Conservation (phyloP, 2,329 filamentous ascomycete species). For the Aspergillus glaucus region DNA sequence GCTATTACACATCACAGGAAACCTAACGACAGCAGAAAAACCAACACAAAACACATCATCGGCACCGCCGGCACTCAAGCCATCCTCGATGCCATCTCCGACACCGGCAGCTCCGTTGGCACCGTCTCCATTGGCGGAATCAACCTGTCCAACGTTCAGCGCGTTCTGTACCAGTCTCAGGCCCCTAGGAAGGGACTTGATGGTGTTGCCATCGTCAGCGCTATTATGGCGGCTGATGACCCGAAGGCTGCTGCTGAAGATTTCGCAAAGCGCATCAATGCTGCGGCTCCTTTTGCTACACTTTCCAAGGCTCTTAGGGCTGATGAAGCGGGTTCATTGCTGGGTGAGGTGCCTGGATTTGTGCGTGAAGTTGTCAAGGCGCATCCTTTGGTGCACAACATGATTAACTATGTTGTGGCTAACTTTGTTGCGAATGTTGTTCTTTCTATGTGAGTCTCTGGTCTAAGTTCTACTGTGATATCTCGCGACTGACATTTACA, state of each 20-base stretch:
- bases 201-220: constrained; percentile 83
- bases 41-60: constrained; percentile 76
- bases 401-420: constrained; percentile 94
- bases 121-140: constrained; percentile 83
- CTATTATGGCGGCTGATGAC: constrained; percentile 68
- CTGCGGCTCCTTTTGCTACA: constrained; percentile 28
- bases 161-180: constrained; percentile 65
- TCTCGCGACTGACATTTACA: constrained; percentile 18
- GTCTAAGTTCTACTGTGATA: neutral
- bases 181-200: constrained; percentile 57
- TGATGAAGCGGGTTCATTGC: constrained; percentile 22
- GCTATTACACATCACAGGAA: neutral
- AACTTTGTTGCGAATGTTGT: constrained; percentile 92
- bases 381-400: constrained; percentile 82
- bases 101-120: constrained; percentile 35
- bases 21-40: constrained; percentile 54
- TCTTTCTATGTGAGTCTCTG: constrained; percentile 53
- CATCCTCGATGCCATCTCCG: constrained; percentile 58
- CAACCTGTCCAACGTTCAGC: constrained; percentile 67
- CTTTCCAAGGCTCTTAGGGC: constrained; percentile 20
- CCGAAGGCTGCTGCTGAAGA: constrained; percentile 57
- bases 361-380: constrained; percentile 56
- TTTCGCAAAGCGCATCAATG: constrained; percentile 53
- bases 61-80: constrained; percentile 64
- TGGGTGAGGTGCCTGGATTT: constrained; percentile 39